phyloP scores from a whole-genome alignment of 1,139 yeast species.

The Taiozyma sp. region DNA sequence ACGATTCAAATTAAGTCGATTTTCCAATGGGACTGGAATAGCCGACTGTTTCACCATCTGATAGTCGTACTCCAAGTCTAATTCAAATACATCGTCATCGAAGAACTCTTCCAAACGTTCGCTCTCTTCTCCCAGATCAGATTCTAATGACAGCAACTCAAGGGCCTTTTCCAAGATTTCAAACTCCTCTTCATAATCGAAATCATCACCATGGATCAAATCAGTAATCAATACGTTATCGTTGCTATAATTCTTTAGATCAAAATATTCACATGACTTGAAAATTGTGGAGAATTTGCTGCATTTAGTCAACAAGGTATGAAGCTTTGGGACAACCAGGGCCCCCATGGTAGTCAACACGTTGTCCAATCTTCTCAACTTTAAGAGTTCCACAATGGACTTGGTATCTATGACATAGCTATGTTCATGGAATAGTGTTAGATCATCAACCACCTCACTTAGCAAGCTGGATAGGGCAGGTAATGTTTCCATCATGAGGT shows the following conservation, averaged over 20 bases:
- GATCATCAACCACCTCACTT: neutral
- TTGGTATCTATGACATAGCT: neutral
- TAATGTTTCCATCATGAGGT: neutral
- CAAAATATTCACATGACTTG: neutral
- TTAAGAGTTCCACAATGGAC: neutral
- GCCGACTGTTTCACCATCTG: neutral
- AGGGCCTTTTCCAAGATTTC: neutral
- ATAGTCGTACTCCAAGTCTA: neutral
- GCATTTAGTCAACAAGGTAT: conserved; percentile 1
- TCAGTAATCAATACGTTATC: neutral
- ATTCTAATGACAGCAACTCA: neutral
- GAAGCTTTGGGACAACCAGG: neutral
- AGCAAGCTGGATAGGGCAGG: neutral
- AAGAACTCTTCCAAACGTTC: neutral
- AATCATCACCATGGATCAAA: neutral
- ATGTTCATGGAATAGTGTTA: neutral
- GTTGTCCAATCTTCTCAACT: neutral
- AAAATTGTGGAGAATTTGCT: neutral
- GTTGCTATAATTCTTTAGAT: neutral
- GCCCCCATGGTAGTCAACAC: neutral
- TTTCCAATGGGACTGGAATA: neutral
- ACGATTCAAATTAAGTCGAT: neutral
- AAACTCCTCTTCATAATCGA: neutral
- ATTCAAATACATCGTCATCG: neutral
- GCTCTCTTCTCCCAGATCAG: neutral